A percentile compares a stretch with the other conserved stretches of the same genome.
Conservation (phyloP, 805 yeast species). For the Candida broadrunensis region DNA sequence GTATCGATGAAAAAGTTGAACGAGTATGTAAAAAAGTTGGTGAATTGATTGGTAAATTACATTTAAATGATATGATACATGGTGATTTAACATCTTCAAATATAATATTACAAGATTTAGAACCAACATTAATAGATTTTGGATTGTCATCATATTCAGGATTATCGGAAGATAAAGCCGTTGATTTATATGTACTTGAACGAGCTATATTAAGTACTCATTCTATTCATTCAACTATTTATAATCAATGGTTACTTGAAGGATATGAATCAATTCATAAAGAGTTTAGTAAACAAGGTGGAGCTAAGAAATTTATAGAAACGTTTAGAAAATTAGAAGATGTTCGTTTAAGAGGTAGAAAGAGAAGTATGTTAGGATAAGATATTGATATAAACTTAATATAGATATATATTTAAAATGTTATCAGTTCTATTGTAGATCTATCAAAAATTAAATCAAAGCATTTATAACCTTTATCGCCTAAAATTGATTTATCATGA, state of each 20-base stretch:
- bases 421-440: constrained; percentile 3
- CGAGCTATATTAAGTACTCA: constrained; percentile 91
- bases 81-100: constrained; percentile 95
- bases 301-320: constrained; percentile 46
- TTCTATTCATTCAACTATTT: constrained; percentile 62
- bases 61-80: constrained; percentile 75
- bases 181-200: constrained; percentile 92
- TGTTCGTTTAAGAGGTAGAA: constrained; percentile 89
- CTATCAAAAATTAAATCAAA: constrained; percentile 6
- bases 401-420: not conserved
- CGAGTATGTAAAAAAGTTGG: constrained; percentile 58
- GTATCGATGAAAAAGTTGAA: constrained; percentile 36
- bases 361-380: constrained; percentile 86
- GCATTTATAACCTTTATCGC: constrained; percentile 5
- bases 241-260: constrained; percentile 66
- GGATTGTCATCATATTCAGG: constrained; percentile 80
- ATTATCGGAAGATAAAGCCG: constrained; percentile 89
- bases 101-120: constrained; percentile 47
- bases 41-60: constrained; percentile 63
- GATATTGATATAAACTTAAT: not conserved
- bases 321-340: constrained; percentile 67
- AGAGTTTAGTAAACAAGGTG: constrained; percentile 26
- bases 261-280: constrained; percentile 55
- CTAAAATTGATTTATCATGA: not conserved
- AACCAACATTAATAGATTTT: constrained; percentile 79